Evolutionary conservation across 2,329 filamentous ascomycete species (phyloP).

Genomic region (Trichoderma asperellum): DNA sequence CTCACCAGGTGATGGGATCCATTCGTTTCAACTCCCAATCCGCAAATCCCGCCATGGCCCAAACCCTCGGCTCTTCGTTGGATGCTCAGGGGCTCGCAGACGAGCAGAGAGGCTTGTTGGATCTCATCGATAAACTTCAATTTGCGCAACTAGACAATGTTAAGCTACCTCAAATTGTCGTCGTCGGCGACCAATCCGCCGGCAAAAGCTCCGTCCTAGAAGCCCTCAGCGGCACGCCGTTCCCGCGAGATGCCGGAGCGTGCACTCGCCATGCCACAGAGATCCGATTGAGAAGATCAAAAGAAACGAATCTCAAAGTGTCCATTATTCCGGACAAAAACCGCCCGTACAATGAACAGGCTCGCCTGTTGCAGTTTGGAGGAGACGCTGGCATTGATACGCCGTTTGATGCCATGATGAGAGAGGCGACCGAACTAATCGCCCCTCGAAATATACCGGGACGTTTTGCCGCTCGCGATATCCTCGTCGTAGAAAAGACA

Average conservation of each 20-base stretch:
- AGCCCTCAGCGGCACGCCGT: conserved; percentile 64
- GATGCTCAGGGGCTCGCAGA: conserved; percentile 54
- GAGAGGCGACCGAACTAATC: conserved; percentile 55
- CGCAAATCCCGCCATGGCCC: conserved; percentile 39
- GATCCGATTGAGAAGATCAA: conserved; percentile 56
- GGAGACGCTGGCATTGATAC: conserved; percentile 50
- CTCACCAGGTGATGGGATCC: conserved; percentile 29
- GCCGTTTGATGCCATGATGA: conserved; percentile 56
- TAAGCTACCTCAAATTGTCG: conserved; percentile 63
- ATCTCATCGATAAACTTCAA: conserved; percentile 61
- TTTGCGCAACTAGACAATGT: conserved; percentile 57
- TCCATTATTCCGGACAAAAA: conserved; percentile 60
- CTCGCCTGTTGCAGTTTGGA: conserved; percentile 52
- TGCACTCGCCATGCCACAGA: conserved; percentile 67
- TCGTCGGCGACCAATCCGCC: conserved; percentile 66
- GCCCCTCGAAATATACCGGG: conserved; percentile 55
- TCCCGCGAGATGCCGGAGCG: conserved; percentile 62
- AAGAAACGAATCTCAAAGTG: conserved; percentile 51
- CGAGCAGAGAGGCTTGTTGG: conserved; percentile 60
- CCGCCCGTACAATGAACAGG: conserved; percentile 52
- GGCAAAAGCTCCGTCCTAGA: conserved; percentile 68
- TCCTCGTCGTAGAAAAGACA: conserved; percentile 62
- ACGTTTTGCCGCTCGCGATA: conserved; percentile 55
- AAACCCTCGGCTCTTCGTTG: conserved; percentile 53
- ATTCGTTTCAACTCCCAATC: conserved; percentile 19